Conservation (phyloP, 2,329 filamentous ascomycete species). For the Diplodia intermedia region DNA sequence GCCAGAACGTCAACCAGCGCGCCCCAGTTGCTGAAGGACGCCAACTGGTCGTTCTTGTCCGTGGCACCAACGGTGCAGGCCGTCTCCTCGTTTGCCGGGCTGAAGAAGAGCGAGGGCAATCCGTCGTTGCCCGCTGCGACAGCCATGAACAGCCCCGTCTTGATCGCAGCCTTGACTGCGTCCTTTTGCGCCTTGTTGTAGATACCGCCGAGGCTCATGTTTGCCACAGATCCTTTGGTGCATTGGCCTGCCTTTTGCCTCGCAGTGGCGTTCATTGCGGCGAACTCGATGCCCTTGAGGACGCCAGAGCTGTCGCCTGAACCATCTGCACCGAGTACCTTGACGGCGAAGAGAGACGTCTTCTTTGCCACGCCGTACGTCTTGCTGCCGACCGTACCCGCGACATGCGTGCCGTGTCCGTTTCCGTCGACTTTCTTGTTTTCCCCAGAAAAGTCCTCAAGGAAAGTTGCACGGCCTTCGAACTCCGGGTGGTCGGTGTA, state of each 20-base stretch:
- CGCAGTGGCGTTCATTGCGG: slow-evolving; percentile 58
- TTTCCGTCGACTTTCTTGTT: slow-evolving; percentile 45
- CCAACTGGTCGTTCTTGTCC: slow-evolving; percentile 50
- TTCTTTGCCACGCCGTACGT: slow-evolving; percentile 55
- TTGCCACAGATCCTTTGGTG: slow-evolving; percentile 56
- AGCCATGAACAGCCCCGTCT: slow-evolving; percentile 52
- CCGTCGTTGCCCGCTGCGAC: slow-evolving; percentile 55
- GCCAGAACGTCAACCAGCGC: slow-evolving; percentile 64
- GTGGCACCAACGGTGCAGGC: slow-evolving; percentile 54
- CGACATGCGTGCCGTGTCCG: slow-evolving; percentile 58
- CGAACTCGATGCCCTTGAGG: slow-evolving; percentile 58
- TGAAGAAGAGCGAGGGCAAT: slow-evolving; percentile 44
- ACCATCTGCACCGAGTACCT: slow-evolving; percentile 57
- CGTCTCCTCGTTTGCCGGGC: slow-evolving; percentile 45
- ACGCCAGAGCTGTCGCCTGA: slow-evolving; percentile 63
- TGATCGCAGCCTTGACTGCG: slow-evolving; percentile 40
- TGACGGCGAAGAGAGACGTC: slow-evolving; percentile 59
- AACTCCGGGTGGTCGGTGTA: slow-evolving; percentile 55
- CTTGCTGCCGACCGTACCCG: slow-evolving; percentile 54
- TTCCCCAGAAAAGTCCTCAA: slow-evolving; percentile 48
- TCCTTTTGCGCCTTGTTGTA: slow-evolving; percentile 44
- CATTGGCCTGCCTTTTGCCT: slow-evolving; percentile 49
- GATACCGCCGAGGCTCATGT: slow-evolving; percentile 59
- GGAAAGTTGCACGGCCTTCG: slow-evolving; percentile 47
- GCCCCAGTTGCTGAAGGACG: slow-evolving; percentile 57